Evolutionary conservation across 1,284 basidiomycete genomes (phyloP).

Genomic region (Spongiforma sp.): DNA sequence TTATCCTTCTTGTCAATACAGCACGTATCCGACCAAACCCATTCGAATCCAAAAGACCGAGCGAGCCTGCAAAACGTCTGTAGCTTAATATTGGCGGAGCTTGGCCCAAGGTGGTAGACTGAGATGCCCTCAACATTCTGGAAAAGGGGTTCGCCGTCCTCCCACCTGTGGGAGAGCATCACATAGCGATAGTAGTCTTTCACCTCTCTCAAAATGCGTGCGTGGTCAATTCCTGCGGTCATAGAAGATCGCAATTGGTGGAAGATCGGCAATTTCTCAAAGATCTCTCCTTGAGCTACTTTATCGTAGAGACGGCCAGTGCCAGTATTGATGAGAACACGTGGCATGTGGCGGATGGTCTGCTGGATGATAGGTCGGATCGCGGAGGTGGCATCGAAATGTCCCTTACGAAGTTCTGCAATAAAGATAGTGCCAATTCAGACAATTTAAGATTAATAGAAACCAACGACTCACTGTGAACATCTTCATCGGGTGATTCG

Average conservation of each 20-base stretch:
- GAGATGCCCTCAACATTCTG: conserved; percentile 8
- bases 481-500: background rate
- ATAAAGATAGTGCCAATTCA: background rate
- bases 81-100: conserved; percentile 5
- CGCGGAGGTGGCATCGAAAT: background rate
- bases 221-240: conserved; percentile 5
- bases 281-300: background rate
- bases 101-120: conserved; percentile 3
- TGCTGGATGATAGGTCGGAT: conserved; percentile 1
- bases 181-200: conserved; percentile 18
- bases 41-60: conserved; percentile 1
- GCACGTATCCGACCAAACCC: conserved; percentile 22
- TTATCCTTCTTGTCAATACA: conserved; percentile 10
- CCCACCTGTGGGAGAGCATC: conserved; percentile 23
- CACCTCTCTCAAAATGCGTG: conserved; percentile 14
- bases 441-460: background rate
- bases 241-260: conserved; percentile 19
- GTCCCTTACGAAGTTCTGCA: background rate
- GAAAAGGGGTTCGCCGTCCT: conserved; percentile 10
- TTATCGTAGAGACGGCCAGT: conserved; percentile 12
- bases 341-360: conserved; percentile 5
- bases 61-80: conserved; percentile 9
- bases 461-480: background rate
- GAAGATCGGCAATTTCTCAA: conserved; percentile 9
- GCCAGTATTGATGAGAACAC: conserved; percentile 10